A percentile compares a stretch with the other conserved stretches of the same genome.
phyloP scores from a whole-genome alignment of 345 rosid genomes.

The Chamaenerion angustifolium region DNA sequence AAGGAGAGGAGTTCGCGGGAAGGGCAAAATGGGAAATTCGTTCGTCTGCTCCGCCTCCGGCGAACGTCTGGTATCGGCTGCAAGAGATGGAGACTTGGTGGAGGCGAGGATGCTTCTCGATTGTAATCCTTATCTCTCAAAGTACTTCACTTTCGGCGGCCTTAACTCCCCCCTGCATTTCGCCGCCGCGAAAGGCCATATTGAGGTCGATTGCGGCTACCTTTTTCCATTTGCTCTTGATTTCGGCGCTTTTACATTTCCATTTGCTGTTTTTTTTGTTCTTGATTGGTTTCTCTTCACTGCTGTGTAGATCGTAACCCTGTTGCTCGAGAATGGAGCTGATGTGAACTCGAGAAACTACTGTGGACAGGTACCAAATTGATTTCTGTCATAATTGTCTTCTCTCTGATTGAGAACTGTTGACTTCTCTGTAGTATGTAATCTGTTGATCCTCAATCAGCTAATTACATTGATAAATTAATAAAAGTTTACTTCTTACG shows the following conservation, averaged over 20 bases:
- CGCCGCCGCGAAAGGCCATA: slow-evolving; percentile 99
- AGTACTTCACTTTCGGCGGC: slow-evolving; percentile 96
- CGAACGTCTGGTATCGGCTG: slow-evolving; percentile 91
- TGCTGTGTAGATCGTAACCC: slow-evolving; percentile 54
- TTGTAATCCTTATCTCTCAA: slow-evolving; percentile 89
- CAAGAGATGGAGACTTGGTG: slow-evolving; percentile 92
- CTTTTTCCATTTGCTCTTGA: too few relatives aligned
- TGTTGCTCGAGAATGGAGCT: slow-evolving; percentile 91
- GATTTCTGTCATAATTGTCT: neutral
- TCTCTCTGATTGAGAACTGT: neutral
- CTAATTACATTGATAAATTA: too few relatives aligned
- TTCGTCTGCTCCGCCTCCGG: slow-evolving; percentile 99
- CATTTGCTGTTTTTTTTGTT: too few relatives aligned
- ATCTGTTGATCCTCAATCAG: too few relatives aligned
- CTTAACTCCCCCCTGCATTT: slow-evolving; percentile 97
- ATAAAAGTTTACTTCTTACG: too few relatives aligned
- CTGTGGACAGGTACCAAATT: slow-evolving; percentile 67
- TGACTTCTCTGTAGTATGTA: too few relatives aligned
- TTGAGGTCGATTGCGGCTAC: slow-evolving; percentile 38
- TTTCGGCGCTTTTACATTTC: too few relatives aligned
- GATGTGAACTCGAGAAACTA: slow-evolving; percentile 93
- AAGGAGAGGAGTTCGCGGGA: neutral
- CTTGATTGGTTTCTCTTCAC: slow-evolving; percentile 1
- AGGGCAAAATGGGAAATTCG: slow-evolving; percentile 68
- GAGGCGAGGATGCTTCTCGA: slow-evolving; percentile 96